These are phyloP conservation scores for Penicillium occitanis DNA, from an alignment of 2,329 filamentous ascomycete genomes.

Conservation along the genomic window DNA sequence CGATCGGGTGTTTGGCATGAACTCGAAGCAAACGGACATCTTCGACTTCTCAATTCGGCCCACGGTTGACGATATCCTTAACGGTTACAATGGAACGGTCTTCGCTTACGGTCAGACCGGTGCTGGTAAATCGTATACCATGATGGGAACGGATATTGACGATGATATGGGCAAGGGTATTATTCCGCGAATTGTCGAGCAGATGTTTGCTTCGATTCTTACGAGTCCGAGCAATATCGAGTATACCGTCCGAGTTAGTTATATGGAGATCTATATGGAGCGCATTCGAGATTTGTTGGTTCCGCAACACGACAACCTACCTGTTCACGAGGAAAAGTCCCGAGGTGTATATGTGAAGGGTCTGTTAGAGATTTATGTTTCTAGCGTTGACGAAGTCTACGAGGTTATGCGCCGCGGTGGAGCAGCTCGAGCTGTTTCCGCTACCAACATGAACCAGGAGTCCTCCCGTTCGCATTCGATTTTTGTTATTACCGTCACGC, in stretches of 20 bases:
- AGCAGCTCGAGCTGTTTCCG: conserved; percentile 82
- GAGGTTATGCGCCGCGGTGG: conserved; percentile 95
- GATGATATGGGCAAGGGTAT: conserved; percentile 86
- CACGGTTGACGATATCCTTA: conserved; percentile 96
- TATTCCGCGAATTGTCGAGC: conserved; percentile 93
- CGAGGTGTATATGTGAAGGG: conserved; percentile 96
- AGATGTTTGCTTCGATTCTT: conserved; percentile 95
- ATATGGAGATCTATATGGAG: conserved; percentile 99
- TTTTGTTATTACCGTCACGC: conserved; percentile 92
- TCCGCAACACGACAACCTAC: conserved; percentile 92
- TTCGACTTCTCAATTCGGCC: conserved; percentile 97
- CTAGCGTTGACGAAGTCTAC: conserved; percentile 92
- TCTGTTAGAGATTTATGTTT: conserved; percentile 90
- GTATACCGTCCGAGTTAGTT: conserved; percentile 97
- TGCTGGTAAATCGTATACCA: conserved; percentile 97
- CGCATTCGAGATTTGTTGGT: conserved; percentile 89
- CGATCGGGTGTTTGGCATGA: conserved; percentile 95
- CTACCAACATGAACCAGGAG: conserved; percentile 99
- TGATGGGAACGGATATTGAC: conserved; percentile 96
- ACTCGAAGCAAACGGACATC: conserved; percentile 84
- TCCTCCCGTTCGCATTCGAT: conserved; percentile 98
- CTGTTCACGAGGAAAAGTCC: conserved; percentile 97
- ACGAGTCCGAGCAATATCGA: conserved; percentile 90
- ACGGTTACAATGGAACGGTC: conserved; percentile 98
- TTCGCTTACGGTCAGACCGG: conserved; percentile 98